Evolutionary conservation across 148 eudicot species (phyloP).

Genomic region (Pouteria glomerata): DNA sequence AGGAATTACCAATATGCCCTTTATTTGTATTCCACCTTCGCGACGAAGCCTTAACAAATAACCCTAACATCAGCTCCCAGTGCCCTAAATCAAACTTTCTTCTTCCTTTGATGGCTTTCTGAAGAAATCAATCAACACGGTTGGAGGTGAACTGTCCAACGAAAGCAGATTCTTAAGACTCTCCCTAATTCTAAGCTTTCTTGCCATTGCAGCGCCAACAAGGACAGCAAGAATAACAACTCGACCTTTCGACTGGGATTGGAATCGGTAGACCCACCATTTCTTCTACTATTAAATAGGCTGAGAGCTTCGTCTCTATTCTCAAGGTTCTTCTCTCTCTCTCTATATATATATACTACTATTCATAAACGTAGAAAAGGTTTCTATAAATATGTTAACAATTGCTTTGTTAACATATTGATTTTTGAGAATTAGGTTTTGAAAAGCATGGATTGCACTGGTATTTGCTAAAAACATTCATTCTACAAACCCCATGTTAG

Average conservation of each 20-base stretch:
- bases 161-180: slow-evolving; percentile 5
- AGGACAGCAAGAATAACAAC: background rate
- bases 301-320: slow-evolving; percentile 55
- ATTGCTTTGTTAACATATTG: background rate
- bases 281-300: slow-evolving; percentile 59
- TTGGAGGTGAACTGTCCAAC: background rate
- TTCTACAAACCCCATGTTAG: no score
- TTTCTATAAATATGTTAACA: background rate
- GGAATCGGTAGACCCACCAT: slow-evolving; percentile 62
- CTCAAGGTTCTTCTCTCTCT: slow-evolving; percentile 43
- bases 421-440: background rate
- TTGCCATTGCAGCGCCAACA: slow-evolving; percentile 28
- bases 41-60: no score
- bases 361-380: background rate
- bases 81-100: slow-evolving; percentile 25
- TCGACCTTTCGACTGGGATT: slow-evolving; percentile 51
- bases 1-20: no score
- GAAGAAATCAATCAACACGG: slow-evolving; percentile 6
- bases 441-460: no score
- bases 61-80: slow-evolving; percentile 20
- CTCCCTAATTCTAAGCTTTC: slow-evolving; percentile 12
- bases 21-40: no score
- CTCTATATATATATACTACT: background rate
- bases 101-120: slow-evolving; percentile 6
- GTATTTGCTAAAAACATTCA: no score